These are phyloP conservation scores for Ceratorhiza oryzae-sativae DNA, from an alignment of 1,284 basidiomycete species.

Conservation along the genomic window DNA sequence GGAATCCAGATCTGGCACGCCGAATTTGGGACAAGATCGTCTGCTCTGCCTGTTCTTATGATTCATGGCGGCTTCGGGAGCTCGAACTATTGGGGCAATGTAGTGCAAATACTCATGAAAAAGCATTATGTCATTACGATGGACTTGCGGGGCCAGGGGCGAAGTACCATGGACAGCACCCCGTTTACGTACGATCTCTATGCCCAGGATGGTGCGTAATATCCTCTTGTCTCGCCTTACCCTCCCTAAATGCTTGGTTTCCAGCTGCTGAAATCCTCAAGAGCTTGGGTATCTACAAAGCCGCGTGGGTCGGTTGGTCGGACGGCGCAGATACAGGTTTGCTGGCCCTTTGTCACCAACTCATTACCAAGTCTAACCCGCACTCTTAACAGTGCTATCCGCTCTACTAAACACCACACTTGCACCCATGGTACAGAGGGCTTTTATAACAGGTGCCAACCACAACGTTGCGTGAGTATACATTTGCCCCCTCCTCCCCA, in stretches of 20 bases:
- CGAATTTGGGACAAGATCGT: slow-evolving; percentile 1
- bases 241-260: background rate
- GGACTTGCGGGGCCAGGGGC: slow-evolving; percentile 1
- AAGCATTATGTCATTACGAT: slow-evolving; percentile 14
- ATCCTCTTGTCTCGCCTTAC: background rate
- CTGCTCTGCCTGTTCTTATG: background rate
- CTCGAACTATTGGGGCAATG: slow-evolving; percentile 20
- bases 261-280: slow-evolving; percentile 10
- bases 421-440: too few species aligned
- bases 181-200: slow-evolving; percentile 22
- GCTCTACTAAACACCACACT: too few species aligned
- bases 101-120: slow-evolving; percentile 8
- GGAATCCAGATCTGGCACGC: slow-evolving; percentile 16
- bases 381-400: too few species aligned
- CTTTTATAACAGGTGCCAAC: background rate
- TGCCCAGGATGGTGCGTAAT: slow-evolving; percentile 1
- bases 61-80: slow-evolving; percentile 25
- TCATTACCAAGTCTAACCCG: too few species aligned
- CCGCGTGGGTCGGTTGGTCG: slow-evolving; percentile 24
- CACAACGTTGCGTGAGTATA: slow-evolving; percentile 24
- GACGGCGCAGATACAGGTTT: slow-evolving; percentile 14
- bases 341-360: background rate
- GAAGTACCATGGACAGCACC: slow-evolving; percentile 14
- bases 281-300: slow-evolving; percentile 7
- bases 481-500: background rate